Conservation (phyloP, 2,329 filamentous ascomycete species). For the Alternaria consortialis region DNA sequence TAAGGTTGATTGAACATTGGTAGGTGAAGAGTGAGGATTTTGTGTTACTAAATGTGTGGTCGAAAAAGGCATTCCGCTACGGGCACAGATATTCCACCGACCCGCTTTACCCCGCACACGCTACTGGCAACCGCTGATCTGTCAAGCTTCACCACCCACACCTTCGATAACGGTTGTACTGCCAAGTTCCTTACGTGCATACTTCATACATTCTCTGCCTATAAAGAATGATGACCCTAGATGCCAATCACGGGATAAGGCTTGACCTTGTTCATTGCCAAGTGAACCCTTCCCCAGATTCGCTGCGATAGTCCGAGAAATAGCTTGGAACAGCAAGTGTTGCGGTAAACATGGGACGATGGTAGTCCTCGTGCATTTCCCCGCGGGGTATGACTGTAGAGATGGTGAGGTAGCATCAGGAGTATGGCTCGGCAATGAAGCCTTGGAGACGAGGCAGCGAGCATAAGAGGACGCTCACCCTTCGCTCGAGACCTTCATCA, state of each 20-base stretch:
- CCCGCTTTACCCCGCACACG: conserved; percentile 27
- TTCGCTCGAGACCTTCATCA: background rate
- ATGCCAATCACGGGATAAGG: conserved; percentile 29
- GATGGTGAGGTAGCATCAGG: conserved; percentile 16
- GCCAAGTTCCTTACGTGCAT: conserved; percentile 25
- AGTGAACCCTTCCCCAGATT: conserved; percentile 30
- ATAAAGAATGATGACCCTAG: conserved; percentile 4
- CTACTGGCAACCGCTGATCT: conserved; percentile 16
- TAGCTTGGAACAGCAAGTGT: conserved; percentile 27
- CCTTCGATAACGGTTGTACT: conserved; percentile 6
- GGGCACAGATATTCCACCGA: conserved; percentile 3
- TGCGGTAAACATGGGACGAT: conserved; percentile 20
- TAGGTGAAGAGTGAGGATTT: background rate
- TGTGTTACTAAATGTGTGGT: background rate
- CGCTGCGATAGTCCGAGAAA: conserved; percentile 19
- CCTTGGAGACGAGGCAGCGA: conserved; percentile 11
- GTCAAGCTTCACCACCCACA: conserved; percentile 10
- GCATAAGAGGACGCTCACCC: conserved; percentile 8
- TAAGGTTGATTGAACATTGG: fast-evolving
- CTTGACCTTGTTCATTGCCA: conserved; percentile 29
- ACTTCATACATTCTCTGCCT: conserved; percentile 16
- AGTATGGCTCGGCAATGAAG: conserved; percentile 11
- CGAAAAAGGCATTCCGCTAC: conserved; percentile 9
- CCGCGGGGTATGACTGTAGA: conserved; percentile 25
- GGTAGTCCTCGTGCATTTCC: conserved; percentile 21